These are phyloP conservation scores for Cucurbita pepo DNA, from an alignment of 306 rosid species.

Conservation along the genomic window DNA sequence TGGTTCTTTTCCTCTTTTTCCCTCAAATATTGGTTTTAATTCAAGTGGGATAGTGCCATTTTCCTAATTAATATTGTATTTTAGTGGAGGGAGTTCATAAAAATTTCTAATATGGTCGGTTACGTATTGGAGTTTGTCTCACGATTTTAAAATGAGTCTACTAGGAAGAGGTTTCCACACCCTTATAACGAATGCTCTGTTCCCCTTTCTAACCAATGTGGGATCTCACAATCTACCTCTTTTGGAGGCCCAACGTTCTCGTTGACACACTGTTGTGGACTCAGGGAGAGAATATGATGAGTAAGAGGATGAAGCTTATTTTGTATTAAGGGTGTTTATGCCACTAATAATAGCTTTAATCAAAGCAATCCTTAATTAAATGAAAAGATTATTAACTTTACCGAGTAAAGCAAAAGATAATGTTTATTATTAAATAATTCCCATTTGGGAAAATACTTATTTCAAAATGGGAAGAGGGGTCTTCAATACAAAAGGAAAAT, in stretches of 20 bases:
- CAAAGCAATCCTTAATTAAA: neutral
- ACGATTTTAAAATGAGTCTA: too few species aligned
- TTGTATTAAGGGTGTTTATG: neutral
- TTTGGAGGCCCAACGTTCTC: too few species aligned
- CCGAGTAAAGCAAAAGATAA: neutral
- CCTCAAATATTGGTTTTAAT: neutral
- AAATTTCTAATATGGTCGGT: neutral
- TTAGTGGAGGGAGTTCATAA: neutral
- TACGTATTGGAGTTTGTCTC: too few species aligned
- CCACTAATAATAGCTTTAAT: neutral
- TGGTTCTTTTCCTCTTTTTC: neutral
- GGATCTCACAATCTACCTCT: too few species aligned
- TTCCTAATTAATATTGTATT: neutral
- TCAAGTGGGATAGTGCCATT: conserved; percentile 1
- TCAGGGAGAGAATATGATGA: neutral
- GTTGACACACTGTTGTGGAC: too few species aligned
- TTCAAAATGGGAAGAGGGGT: neutral
- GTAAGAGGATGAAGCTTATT: neutral
- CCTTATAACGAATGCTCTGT: too few species aligned
- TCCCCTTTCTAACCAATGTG: too few species aligned
- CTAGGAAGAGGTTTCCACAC: too few species aligned
- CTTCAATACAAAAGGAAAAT: neutral
- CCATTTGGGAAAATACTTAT: neutral
- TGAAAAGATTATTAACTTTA: conserved; percentile 6
- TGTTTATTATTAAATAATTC: neutral